Base-by-base conservation (phyloP, 192 early-diverging fungal species). In the Coemansia sp. region DNA sequence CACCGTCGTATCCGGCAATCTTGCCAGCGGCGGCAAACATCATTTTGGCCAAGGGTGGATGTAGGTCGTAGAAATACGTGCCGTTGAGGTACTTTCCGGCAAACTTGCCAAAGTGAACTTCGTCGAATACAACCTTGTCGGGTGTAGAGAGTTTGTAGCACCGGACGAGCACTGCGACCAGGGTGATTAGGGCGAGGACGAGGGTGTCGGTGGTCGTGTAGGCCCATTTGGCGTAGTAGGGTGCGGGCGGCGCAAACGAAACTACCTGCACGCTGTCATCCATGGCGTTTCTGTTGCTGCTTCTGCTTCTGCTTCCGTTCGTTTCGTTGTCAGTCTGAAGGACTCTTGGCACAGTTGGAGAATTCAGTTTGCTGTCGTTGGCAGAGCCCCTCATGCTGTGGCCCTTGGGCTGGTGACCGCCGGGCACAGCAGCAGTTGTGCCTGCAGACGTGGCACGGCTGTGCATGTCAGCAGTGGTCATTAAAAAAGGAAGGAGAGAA, bases 21-120 rank as follows among this genome's bases (percentile, higher is more conserved):
- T 82, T 81, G 10, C 91, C 93, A 0, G 85, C 85, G 14, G 74
- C 73, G 3, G 94, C 92, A 45, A 96, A 86, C 73, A 98, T 67
- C 80, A 98, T 73, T 59, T 96, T 97, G 48, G 92, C 96, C 21
- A 98, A 81, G 14, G 94, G 94, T 27, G 96, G 96, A 67, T 98
- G 94, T 9, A 98, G 88, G 68, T 98, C 96, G 73, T 94, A 94
- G 64, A 89, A 98, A 61, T 90, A 98, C 3, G 85, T 87, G 17
- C 89, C 80, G 48, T 86, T 87, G 44, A 97, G 73, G 62, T 98
- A 98, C 73, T 84, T 84, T 21, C 85, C 86, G n/a, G n/a, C n/a
- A n/a, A n/a, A n/a, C n/a, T n/a, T n/a, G n/a, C n/a, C n/a, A n/a
- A n/a, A n/a, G n/a, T 42, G 96, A 23, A 99, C 96, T 66, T 99